Evolutionary conservation across 2,329 filamentous ascomycete species (phyloP).

Genomic region (Fusarium neocosmosporiellum): DNA sequence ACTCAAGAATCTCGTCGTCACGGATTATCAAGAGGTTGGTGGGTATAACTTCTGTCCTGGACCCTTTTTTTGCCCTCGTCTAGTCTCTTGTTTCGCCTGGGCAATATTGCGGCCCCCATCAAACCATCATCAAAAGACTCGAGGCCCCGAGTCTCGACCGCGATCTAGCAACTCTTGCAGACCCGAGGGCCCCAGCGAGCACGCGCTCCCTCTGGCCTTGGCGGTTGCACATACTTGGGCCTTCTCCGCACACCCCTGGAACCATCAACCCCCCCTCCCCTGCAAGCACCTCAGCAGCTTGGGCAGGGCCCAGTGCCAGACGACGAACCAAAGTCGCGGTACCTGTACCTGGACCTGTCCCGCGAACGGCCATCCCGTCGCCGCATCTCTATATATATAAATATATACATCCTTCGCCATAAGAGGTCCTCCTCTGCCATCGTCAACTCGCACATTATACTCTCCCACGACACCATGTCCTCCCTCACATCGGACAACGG

Average conservation of each 20-base stretch:
- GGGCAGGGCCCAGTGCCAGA: slow-evolving; percentile 21
- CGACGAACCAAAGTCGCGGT: slow-evolving; percentile 38
- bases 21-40: background rate
- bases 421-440: slow-evolving; percentile 22
- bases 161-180: slow-evolving; percentile 32
- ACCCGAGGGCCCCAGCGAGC: slow-evolving; percentile 26
- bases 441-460: slow-evolving; percentile 28
- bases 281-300: slow-evolving; percentile 34
- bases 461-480: slow-evolving; percentile 40
- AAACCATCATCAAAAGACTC: slow-evolving; percentile 30
- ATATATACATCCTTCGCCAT: slow-evolving; percentile 40
- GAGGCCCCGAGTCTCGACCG: slow-evolving; percentile 28
- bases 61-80: background rate
- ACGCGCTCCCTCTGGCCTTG: slow-evolving; percentile 28
- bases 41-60: background rate
- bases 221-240: background rate
- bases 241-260: slow-evolving; percentile 21
- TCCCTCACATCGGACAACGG: slow-evolving; percentile 39
- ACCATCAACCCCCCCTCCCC: slow-evolving; percentile 24
- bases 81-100: background rate
- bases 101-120: slow-evolving; percentile 3
- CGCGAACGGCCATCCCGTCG: slow-evolving; percentile 23
- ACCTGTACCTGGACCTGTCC: slow-evolving; percentile 32
- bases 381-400: slow-evolving; percentile 33
- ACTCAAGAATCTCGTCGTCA: slow-evolving; percentile 1